Conservation (phyloP, 225 moss, liverwort and hornwort genomes). For the Bryoerythrophyllum caledonicum region DNA sequence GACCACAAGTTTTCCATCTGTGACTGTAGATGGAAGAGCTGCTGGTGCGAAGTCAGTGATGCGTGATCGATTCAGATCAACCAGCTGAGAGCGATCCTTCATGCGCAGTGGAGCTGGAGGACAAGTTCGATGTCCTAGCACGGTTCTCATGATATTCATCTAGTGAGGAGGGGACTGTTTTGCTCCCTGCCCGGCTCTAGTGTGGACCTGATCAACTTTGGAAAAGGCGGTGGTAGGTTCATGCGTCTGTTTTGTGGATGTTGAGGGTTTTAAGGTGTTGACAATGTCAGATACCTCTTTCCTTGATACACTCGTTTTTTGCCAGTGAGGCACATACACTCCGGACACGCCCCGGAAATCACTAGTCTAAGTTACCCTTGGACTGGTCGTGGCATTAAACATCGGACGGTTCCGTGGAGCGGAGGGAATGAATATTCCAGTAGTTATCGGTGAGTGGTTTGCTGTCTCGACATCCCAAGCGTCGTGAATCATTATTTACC, state of each 20-base stretch:
- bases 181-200: too few relatives aligned
- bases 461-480: not conserved
- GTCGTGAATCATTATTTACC: not conserved
- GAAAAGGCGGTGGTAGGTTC: conserved; percentile 9
- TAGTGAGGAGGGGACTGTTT: not conserved
- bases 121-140: not conserved
- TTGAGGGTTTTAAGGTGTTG: not conserved
- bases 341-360: conserved; percentile 5
- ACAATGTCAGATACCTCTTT: conserved; percentile 14
- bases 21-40: not conserved
- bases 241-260: not conserved
- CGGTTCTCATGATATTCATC: conserved; percentile 10
- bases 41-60: not conserved
- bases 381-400: not conserved
- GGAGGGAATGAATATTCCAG: conserved; percentile 29
- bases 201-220: conserved; percentile 13
- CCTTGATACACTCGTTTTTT: not conserved
- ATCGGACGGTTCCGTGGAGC: conserved; percentile 16
- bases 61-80: not conserved
- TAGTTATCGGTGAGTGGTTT: not conserved
- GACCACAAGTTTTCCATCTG: not conserved
- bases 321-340: not conserved
- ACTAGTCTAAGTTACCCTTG: conserved; percentile 4
- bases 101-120: not conserved
- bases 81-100: not conserved